Conservation (phyloP, 305 asterid genomes). For the Fraxinus baroniana region DNA sequence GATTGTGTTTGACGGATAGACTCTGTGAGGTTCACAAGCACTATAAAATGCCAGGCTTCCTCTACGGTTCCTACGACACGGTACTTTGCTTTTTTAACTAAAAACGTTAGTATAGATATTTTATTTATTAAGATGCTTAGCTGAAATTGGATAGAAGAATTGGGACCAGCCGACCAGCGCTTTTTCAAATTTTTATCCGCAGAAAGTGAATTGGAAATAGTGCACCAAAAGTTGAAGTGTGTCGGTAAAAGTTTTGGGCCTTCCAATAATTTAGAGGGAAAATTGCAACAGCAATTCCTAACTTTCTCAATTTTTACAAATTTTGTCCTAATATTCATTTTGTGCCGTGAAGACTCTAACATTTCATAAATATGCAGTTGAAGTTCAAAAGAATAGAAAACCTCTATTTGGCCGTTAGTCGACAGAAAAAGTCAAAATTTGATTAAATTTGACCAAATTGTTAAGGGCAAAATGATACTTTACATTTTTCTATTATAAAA, state of each 20-base stretch:
- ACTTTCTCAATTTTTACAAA: no score
- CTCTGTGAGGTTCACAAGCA: not conserved
- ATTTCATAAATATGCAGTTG: no score
- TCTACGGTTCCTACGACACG: not conserved
- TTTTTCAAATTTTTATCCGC: not conserved
- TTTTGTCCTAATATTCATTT: no score
- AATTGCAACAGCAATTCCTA: not conserved
- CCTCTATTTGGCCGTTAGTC: no score
- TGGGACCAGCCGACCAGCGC: not conserved
- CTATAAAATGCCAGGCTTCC: not conserved
- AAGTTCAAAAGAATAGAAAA: no score
- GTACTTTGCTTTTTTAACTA: not conserved
- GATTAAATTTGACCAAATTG: no score
- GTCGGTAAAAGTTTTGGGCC: not conserved
- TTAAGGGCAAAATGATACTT: no score
- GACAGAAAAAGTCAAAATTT: no score
- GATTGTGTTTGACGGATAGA: not conserved
- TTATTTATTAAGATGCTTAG: not conserved
- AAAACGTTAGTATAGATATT: not conserved
- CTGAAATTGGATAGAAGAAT: not conserved
- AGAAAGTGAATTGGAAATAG: not conserved
- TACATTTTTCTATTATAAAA: no score
- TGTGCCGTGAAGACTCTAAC: no score
- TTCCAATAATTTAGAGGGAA: not conserved
- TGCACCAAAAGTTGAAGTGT: not conserved